Base-by-base conservation (phyloP, 2,329 filamentous ascomycete genomes). In the Apiospora phragmitis region DNA sequence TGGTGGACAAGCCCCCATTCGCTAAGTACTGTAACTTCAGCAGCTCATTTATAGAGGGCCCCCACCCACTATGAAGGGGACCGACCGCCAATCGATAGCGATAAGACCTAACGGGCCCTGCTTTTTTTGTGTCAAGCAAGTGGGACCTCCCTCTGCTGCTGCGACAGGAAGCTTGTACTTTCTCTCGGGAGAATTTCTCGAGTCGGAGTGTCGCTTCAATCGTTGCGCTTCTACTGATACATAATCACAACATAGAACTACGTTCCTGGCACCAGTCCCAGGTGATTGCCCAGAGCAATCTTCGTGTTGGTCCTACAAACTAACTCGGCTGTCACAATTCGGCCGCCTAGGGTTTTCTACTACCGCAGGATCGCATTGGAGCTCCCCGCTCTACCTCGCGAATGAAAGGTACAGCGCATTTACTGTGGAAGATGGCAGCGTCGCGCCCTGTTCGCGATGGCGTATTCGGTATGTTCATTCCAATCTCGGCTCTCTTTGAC, bases 351-450 rank as follows among this genome's bases (percentile, higher is more conserved):
- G 47, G n/a, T 12, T 49, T 49, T n/a, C n/a, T 49, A n/a, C 45
- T 49, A 24, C 45, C 9, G 51, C 26, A 62, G 29, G 11, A 62
- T 26, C 51, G 32, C 32, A 21, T 38, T 12, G 18, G 9, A 62
- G 38, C 55, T 38, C 55, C 32, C 21, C 55, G 55, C 32, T 38
- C 55, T 62, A 45, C 65, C 14, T 68, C 51, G 45, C 77, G 77
- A 70, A 83, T 84, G 82, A 78, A 72, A 72, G 21, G 73, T n/a
- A 65, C 70, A 68, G 75, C 71, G 65, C 55, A 62, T 4, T 66
- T 79, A 42, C 62, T 83, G n/a, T n/a, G n/a, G 69, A 88, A 81
- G 79, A 90, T 89, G 88, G 87, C 86, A 71, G 82, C 85, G 74
- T 83, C 86, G 74, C 81, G 75, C 70, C 72, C 82, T 74, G 81